These are phyloP conservation scores for Fistulifera solaris DNA, from an alignment of 108 stramenopile species.

Conservation along the genomic window DNA sequence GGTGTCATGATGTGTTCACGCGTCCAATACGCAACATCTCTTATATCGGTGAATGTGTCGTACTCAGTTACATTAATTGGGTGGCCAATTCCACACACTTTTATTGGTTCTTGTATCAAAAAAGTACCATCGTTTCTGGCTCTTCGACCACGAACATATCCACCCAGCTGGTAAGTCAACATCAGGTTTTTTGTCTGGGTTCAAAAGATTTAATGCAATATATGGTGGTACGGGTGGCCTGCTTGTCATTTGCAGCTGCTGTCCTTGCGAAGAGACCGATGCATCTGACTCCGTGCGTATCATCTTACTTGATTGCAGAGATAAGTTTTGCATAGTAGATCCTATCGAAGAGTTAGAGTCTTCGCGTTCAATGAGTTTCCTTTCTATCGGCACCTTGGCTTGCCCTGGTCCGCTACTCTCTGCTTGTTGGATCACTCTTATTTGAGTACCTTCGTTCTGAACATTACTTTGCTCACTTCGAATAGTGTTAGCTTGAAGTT, in stretches of 20 bases:
- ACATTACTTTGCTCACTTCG: neutral
- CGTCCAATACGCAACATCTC: too few relatives aligned
- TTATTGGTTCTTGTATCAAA: constrained; percentile 62
- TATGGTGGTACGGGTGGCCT: constrained; percentile 4
- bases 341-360: neutral
- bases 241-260: constrained; percentile 5
- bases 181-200: constrained; percentile 48
- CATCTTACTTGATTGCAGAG: neutral
- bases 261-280: constrained; percentile 3
- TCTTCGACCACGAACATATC: constrained; percentile 73
- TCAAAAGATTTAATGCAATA: constrained; percentile 29
- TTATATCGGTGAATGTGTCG: too few relatives aligned
- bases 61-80: constrained; percentile 2
- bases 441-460: neutral
- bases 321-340: neutral
- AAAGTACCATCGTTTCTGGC: constrained; percentile 76
- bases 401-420: too few relatives aligned
- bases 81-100: constrained; percentile 69
- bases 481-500: neutral
- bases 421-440: too few relatives aligned
- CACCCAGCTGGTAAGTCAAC: constrained; percentile 61
- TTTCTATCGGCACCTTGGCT: neutral
- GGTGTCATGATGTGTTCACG: too few relatives aligned
- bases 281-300: constrained; percentile 3
- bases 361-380: neutral